These are phyloP conservation scores for Centella asiatica DNA, from an alignment of 129 eudicot species.

Conservation along the genomic window DNA sequence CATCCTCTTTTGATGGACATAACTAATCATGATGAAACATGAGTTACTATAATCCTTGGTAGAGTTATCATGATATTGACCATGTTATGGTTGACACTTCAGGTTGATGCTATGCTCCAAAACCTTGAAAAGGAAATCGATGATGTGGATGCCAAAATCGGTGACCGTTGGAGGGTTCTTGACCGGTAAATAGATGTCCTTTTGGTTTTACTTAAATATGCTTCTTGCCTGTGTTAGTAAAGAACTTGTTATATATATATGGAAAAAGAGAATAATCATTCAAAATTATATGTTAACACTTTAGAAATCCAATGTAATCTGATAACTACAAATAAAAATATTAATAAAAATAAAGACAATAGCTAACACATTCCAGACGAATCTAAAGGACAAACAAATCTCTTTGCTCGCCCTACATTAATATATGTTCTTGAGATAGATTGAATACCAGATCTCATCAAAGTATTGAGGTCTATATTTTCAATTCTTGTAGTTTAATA, in stretches of 20 bases:
- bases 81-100: conserved; percentile 2
- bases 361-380: too few species aligned
- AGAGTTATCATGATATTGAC: background rate
- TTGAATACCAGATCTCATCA: background rate
- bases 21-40: background rate
- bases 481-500: background rate
- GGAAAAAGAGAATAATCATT: too few species aligned
- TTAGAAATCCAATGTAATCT: too few species aligned
- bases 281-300: too few species aligned
- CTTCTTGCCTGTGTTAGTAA: background rate
- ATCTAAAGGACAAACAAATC: too few species aligned
- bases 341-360: too few species aligned
- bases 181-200: conserved; percentile 48
- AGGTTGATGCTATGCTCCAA: conserved; percentile 98
- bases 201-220: background rate
- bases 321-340: too few species aligned
- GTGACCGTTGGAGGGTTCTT: conserved; percentile 89
- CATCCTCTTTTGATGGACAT: background rate
- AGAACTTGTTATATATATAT: too few species aligned
- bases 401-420: too few species aligned
- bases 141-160: conserved; percentile 96
- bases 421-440: background rate
- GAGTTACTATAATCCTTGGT: background rate
- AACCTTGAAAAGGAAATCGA: conserved; percentile 97
- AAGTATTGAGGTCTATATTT: background rate